Percentiles rank a stretch among this genome's conserved stretches.
These are phyloP conservation scores for Naegleria gruberi DNA, from an alignment of 208 protist genomes.

Conservation along the genomic window DNA sequence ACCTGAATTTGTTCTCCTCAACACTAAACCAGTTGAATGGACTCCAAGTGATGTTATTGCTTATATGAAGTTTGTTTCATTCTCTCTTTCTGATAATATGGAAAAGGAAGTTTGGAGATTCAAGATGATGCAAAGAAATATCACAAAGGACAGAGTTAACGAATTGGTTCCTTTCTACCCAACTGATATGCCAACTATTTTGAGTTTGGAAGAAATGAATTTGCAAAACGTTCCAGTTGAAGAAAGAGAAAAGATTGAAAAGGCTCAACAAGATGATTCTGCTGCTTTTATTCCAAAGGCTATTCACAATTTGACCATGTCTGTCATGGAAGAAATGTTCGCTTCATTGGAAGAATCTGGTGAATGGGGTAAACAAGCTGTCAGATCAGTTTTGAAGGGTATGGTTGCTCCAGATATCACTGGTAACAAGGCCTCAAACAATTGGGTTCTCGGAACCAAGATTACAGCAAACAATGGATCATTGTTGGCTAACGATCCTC, in stretches of 20 bases:
- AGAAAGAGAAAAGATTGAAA: background rate
- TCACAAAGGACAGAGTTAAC: background rate
- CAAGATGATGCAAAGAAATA: background rate
- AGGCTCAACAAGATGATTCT: background rate
- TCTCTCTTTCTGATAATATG: background rate
- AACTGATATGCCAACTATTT: background rate
- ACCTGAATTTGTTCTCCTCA: background rate
- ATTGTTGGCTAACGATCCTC: conserved; percentile 18
- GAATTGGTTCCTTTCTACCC: conserved; percentile 10
- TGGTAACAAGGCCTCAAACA: background rate
- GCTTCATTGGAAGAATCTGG: background rate
- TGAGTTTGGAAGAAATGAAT: background rate
- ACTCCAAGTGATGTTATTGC: background rate
- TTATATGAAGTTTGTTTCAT: background rate
- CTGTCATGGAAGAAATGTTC: background rate
- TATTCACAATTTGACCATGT: background rate
- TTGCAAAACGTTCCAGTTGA: background rate
- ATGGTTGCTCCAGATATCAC: background rate
- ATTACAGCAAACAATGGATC: background rate
- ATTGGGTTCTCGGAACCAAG: background rate
- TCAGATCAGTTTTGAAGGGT: background rate
- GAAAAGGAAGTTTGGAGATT: background rate
- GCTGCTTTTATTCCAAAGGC: background rate
- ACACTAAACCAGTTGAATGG: background rate
- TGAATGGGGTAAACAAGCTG: background rate